A percentile compares a stretch with the other conserved stretches of the same genome.
These are phyloP conservation scores for Botrytis aclada DNA, from an alignment of 2,329 filamentous ascomycete species.

Conservation along the genomic window DNA sequence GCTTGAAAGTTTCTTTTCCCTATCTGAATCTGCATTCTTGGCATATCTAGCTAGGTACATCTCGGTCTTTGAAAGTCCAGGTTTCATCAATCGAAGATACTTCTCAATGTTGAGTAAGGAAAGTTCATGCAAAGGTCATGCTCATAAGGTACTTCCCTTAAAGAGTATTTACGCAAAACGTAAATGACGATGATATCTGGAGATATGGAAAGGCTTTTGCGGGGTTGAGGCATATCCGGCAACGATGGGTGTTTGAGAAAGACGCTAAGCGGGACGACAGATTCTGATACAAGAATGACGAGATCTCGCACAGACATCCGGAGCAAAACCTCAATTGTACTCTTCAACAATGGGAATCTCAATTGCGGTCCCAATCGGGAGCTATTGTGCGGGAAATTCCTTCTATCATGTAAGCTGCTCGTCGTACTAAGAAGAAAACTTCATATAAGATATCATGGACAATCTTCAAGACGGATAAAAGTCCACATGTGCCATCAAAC, in stretches of 20 bases:
- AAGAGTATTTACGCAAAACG: not conserved
- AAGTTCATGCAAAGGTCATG: not conserved
- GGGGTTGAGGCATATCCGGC: not conserved
- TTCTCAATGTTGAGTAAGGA: not conserved
- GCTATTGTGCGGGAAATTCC: not conserved
- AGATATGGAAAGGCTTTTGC: not conserved
- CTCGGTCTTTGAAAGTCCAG: not conserved
- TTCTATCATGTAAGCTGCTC: not conserved
- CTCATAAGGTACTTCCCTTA: not conserved
- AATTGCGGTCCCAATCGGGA: not conserved
- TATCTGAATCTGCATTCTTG: not conserved
- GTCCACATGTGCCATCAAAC: not conserved
- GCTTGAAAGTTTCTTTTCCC: not conserved
- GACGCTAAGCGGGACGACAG: not conserved
- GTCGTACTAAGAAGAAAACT: too few relatives aligned
- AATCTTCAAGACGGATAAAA: not conserved
- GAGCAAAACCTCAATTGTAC: not conserved
- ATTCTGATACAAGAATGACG: not conserved
- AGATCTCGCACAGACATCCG: not conserved
- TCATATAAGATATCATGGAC: not conserved
- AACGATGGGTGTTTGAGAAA: not conserved
- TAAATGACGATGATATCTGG: not conserved
- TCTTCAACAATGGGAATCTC: not conserved
- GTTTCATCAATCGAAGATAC: not conserved
- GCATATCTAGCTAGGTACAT: not conserved